phyloP scores from a whole-genome alignment of 441 rosid genomes.

The Eutrema salsugineum region DNA sequence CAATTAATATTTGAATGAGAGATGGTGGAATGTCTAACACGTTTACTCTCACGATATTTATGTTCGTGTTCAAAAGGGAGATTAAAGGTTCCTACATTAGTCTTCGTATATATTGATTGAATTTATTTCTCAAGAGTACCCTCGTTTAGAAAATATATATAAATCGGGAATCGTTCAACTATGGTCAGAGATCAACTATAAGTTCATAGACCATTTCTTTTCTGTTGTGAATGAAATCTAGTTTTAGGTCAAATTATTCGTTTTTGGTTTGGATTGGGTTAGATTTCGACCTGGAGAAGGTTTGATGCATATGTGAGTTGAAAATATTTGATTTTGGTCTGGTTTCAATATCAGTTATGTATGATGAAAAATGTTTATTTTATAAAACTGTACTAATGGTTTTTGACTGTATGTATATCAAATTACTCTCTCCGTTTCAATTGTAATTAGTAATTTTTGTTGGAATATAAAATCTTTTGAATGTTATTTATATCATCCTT shows the following conservation, averaged over 20 bases:
- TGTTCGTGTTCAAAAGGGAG: background rate
- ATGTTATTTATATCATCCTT: background rate
- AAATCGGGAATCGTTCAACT: background rate
- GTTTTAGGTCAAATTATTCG: background rate
- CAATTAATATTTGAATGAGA: slow-evolving; percentile 2
- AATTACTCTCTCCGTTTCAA: too few species aligned
- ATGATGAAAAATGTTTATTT: background rate
- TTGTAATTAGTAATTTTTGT: background rate
- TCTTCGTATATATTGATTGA: background rate
- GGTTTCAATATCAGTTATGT: background rate
- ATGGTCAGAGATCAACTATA: background rate
- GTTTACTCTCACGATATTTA: background rate
- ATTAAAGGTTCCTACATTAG: background rate
- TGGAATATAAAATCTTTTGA: background rate
- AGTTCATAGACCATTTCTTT: background rate
- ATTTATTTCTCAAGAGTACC: background rate
- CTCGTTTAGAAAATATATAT: background rate
- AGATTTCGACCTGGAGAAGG: background rate
- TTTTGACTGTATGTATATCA: background rate
- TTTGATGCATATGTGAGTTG: background rate
- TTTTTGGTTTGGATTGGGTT: background rate
- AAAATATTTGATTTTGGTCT: background rate
- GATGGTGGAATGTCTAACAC: slow-evolving; percentile 2
- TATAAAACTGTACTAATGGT: background rate
- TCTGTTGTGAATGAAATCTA: background rate